Evolutionary conservation across 495 filamentous ascomycete species (phyloP).

Genomic region (Venustampulla echinocandica): DNA sequence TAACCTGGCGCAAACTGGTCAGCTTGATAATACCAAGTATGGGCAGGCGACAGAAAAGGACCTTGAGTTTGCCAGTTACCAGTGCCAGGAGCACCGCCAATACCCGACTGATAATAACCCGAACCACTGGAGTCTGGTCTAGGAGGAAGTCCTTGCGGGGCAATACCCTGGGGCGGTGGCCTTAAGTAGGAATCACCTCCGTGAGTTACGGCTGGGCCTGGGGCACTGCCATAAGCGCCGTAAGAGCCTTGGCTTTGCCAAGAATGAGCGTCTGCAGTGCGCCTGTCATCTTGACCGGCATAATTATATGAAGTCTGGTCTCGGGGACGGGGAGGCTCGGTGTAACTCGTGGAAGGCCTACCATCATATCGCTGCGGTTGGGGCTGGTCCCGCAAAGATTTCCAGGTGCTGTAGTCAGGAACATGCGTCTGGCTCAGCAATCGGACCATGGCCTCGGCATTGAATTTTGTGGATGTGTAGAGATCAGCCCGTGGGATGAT

Average conservation of each 20-base stretch:
- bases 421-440: conserved; percentile 60
- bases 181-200: conserved; percentile 4
- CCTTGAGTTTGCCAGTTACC: conserved; percentile 1
- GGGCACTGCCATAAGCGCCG: not conserved
- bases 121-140: conserved; percentile 16
- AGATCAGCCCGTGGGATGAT: conserved; percentile 69
- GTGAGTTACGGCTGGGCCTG: conserved; percentile 7
- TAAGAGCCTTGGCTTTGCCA: not conserved
- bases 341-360: conserved; percentile 11
- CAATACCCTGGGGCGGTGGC: not conserved
- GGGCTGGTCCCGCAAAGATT: conserved; percentile 12
- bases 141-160: conserved; percentile 8
- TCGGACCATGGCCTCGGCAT: conserved; percentile 60
- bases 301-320: not conserved
- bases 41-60: not conserved
- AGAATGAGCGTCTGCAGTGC: not conserved
- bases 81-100: not conserved
- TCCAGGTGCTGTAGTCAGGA: conserved; percentile 38
- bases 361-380: conserved; percentile 15
- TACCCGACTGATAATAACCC: conserved; percentile 3
- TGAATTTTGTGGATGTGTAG: conserved; percentile 59
- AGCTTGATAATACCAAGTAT: conserved; percentile 2
- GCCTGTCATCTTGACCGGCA: not conserved
- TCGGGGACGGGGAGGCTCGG: conserved; percentile 3
- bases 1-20: conserved; percentile 3